A percentile compares a stretch with the other conserved stretches of the same genome.
Conservation (phyloP, 225 moss, liverwort and hornwort species). For the Lunularia cruciata region DNA sequence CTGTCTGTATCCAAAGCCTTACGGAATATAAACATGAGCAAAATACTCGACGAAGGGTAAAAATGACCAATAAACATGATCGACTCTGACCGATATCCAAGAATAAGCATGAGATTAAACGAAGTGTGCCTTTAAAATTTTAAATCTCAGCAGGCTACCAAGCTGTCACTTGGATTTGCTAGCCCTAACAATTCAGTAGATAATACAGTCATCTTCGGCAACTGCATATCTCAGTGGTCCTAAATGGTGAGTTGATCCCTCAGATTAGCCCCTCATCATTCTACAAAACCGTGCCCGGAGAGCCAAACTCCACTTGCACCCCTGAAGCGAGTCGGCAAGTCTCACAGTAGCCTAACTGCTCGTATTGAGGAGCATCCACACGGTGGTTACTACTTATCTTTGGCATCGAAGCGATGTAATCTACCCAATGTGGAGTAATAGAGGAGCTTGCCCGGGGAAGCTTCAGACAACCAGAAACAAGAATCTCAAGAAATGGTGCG, state of each 20-base stretch:
- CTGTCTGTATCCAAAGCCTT: too few species aligned
- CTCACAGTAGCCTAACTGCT: slow-evolving; percentile 12
- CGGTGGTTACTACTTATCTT: slow-evolving; percentile 7
- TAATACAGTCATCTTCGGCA: slow-evolving; percentile 13
- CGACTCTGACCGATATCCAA: not conserved
- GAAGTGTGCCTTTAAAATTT: slow-evolving; percentile 8
- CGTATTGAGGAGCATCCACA: slow-evolving; percentile 12
- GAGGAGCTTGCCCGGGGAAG: not conserved
- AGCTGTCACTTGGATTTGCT: slow-evolving; percentile 12
- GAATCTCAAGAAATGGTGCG: slow-evolving; percentile 1
- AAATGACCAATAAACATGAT: too few species aligned
- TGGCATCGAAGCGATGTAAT: not conserved
- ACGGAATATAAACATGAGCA: too few species aligned
- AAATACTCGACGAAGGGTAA: too few species aligned
- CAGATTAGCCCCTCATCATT: slow-evolving; percentile 18
- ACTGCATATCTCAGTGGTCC: slow-evolving; percentile 17
- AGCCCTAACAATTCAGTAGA: slow-evolving; percentile 21
- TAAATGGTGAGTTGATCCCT: slow-evolving; percentile 18
- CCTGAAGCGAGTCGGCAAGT: slow-evolving; percentile 8
- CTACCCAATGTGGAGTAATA: not conserved
- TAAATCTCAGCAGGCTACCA: slow-evolving; percentile 21
- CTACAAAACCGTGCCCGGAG: slow-evolving; percentile 26
- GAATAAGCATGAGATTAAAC: not conserved
- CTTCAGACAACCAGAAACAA: slow-evolving; percentile 21
- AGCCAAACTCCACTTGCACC: slow-evolving; percentile 2